A percentile compares a stretch with the other conserved stretches of the same genome.
Evolutionary conservation across 2,329 filamentous ascomycete species (phyloP).

Genomic region (Cladophialophora immunda): DNA sequence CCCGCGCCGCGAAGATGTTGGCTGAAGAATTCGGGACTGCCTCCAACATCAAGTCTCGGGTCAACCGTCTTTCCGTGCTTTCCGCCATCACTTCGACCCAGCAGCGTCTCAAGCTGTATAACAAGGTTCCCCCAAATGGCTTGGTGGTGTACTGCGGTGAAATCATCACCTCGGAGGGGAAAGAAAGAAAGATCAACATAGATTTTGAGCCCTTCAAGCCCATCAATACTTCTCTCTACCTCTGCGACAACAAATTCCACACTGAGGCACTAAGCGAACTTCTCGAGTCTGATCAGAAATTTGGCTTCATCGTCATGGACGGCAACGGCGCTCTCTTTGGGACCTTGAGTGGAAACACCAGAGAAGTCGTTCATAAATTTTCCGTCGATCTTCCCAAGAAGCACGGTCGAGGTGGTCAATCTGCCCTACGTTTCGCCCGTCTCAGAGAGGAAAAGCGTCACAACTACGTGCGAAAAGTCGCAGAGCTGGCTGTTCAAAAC

Average conservation of each 20-base stretch:
- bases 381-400: constrained; percentile 99
- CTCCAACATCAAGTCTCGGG: constrained; percentile 99
- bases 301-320: constrained; percentile 99
- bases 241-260: constrained; percentile 99
- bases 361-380: constrained; percentile 97
- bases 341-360: constrained; percentile 94
- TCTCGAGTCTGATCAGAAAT: constrained; percentile 98
- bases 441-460: constrained; percentile 99
- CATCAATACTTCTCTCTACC: constrained; percentile 98
- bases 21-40: constrained; percentile 99
- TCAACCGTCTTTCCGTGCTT: constrained; percentile 97
- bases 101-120: constrained; percentile 98
- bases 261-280: constrained; percentile 96
- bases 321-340: constrained; percentile 98
- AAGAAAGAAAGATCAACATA: constrained; percentile 99
- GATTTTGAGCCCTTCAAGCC: constrained; percentile 99
- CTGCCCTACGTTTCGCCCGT: constrained; percentile 98
- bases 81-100: constrained; percentile 99
- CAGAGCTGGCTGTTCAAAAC: constrained; percentile 97
- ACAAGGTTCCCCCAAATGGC: constrained; percentile 97
- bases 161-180: constrained; percentile 98
- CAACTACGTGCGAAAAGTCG: constrained; percentile 99
- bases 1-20: constrained; percentile 97
- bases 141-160: constrained; percentile 99
- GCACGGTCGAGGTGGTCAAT: constrained; percentile 99